These are phyloP conservation scores for Fusarium sp. DNA, from an alignment of 2,329 filamentous ascomycete genomes.

Conservation along the genomic window DNA sequence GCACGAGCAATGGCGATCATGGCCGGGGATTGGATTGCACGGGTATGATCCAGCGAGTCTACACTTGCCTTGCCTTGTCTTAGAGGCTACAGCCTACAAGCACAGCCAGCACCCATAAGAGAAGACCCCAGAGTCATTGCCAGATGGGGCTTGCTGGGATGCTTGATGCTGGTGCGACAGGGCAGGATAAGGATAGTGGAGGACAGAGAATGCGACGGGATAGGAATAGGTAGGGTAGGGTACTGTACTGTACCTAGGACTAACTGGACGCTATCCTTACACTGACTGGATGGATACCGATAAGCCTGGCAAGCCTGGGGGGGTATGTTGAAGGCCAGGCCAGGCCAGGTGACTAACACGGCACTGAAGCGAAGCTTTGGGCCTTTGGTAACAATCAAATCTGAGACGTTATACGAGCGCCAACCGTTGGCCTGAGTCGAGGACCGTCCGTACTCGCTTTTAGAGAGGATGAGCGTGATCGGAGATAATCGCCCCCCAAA, in stretches of 20 bases:
- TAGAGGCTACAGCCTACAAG: conserved; percentile 16
- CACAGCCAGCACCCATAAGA: conserved; percentile 2
- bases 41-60: conserved; percentile 31
- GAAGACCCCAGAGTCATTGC: conserved; percentile 1
- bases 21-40: conserved; percentile 21
- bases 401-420: conserved; percentile 35
- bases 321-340: neutral
- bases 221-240: conserved; percentile 12
- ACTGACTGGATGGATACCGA: conserved; percentile 10
- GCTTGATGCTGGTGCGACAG: conserved; percentile 31
- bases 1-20: conserved; percentile 37
- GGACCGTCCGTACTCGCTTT: neutral
- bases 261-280: neutral
- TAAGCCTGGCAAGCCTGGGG: conserved; percentile 5
- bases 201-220: conserved; percentile 23
- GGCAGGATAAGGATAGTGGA: conserved; percentile 29
- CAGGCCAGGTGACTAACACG: conserved; percentile 45
- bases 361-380: conserved; percentile 18
- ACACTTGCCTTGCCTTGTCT: neutral
- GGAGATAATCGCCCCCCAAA: conserved; percentile 20
- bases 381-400: conserved; percentile 24
- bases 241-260: conserved; percentile 7
- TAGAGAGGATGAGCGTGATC: conserved; percentile 32
- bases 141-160: conserved; percentile 24
- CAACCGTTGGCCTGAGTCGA: conserved; percentile 35